Evolutionary conservation across 805 yeast genomes (phyloP), one percentile per base, ranked within the genome.

Genomic region (Clavispora vitiphila): DNA sequence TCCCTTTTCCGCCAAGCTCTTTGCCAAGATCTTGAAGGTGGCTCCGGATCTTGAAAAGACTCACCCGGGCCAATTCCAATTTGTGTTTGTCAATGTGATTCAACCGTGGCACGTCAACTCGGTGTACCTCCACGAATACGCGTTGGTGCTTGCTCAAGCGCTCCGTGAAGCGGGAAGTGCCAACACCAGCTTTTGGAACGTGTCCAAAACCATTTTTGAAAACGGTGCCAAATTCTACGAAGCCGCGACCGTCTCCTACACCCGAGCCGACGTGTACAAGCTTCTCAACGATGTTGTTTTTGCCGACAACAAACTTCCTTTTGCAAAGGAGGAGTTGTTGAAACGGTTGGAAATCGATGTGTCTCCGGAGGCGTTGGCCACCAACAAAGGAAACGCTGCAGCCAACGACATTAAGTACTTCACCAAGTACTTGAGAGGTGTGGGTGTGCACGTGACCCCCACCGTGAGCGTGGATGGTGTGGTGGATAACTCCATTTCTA

Each of bases 91-190:
- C 47, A 83, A 86, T 55, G 88, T 82, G 31, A 71, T 84, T n/a
- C 96, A 88, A 66, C 93, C 95, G 50, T 88, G 96, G 96, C 96
- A 88, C 59, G 82, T 90, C 34, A 77, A 80, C 42, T 81, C 91
- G 1, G 74, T 77, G 5, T 62, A 78, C 27, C 67, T 80, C 30
- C 83, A 83, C 57, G 96, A 88, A 56, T 83, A 84, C 32, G 72
- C 84, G 0, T 60, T 88, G 20, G 89, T 82, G 0, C 80, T 82
- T 23, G 85, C 84, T n/a, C 66, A 74, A 37, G 78, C 83, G 58
- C 76, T 87, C 74, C 50, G 65, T 34, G 49, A 38, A 9, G 45
- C 48, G 4, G 53, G 49, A 8, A 41, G 47, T 31, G 51, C 65
- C 32, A 61, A 62, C 43, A 40, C 43, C 26, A 35, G 49, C 25